phyloP scores from a whole-genome alignment of 768 basidiomycete genomes.

The Glaciozyma antarctica region DNA sequence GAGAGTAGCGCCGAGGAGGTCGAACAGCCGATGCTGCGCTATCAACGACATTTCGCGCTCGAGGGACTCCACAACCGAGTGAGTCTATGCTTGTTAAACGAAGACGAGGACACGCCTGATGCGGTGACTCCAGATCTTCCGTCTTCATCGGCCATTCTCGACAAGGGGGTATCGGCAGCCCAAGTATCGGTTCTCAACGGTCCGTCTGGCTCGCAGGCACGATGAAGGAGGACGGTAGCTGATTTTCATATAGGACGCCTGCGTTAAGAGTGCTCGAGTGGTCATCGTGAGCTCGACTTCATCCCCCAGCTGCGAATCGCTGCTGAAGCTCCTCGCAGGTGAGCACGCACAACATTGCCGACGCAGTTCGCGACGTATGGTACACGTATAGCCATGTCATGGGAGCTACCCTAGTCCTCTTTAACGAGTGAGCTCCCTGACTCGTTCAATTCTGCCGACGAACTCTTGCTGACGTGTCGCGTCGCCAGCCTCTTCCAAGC shows the following conservation, averaged over 20 bases:
- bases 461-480: neutral
- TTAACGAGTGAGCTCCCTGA: constrained; percentile 18
- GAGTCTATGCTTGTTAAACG: neutral
- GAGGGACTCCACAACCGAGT: constrained; percentile 30
- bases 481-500: constrained; percentile 27
- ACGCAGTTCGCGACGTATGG: constrained; percentile 22
- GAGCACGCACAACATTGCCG: constrained; percentile 24
- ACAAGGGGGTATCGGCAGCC: constrained; percentile 11
- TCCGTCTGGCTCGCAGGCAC: neutral
- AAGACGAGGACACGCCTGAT: neutral
- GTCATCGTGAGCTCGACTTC: constrained; percentile 6
- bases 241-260: neutral
- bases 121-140: constrained; percentile 14
- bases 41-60: constrained; percentile 28
- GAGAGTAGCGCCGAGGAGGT: constrained; percentile 14
- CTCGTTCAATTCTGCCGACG: neutral
- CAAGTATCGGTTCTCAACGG: constrained; percentile 26
- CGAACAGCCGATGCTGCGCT: constrained; percentile 29
- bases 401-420: constrained; percentile 28
- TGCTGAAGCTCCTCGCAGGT: constrained; percentile 9
- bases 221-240: neutral
- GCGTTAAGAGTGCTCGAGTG: neutral
- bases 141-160: constrained; percentile 24
- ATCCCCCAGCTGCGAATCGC: constrained; percentile 18
- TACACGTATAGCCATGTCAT: constrained; percentile 27